A percentile compares a stretch with the other conserved stretches of the same genome.
phyloP scores from a whole-genome alignment of 2,329 filamentous ascomycete genomes.

The Torrubiellomyces zombiae region DNA sequence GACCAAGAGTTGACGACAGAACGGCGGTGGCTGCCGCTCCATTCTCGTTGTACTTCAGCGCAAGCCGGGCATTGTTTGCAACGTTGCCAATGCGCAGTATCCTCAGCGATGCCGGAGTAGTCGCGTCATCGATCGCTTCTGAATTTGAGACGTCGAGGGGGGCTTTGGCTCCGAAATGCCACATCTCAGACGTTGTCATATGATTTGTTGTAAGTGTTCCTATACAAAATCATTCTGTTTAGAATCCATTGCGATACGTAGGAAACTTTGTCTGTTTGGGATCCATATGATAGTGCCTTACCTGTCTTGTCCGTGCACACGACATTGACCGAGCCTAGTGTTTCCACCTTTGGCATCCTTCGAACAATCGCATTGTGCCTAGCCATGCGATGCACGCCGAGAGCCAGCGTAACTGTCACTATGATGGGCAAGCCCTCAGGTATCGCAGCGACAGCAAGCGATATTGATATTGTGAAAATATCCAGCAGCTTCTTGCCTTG shows the following conservation, averaged over 20 bases:
- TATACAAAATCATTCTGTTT: slow-evolving; percentile 11
- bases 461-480: slow-evolving; percentile 95
- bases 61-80: slow-evolving; percentile 81
- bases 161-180: slow-evolving; percentile 62
- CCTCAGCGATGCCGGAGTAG: slow-evolving; percentile 58
- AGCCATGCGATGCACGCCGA: slow-evolving; percentile 94
- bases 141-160: slow-evolving; percentile 37
- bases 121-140: slow-evolving; percentile 35
- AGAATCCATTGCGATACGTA: too few species aligned
- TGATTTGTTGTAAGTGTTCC: slow-evolving; percentile 93
- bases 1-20: slow-evolving; percentile 64
- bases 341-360: slow-evolving; percentile 91
- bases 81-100: slow-evolving; percentile 89
- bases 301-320: slow-evolving; percentile 97
- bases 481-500: slow-evolving; percentile 82
- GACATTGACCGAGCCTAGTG: slow-evolving; percentile 96
- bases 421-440: slow-evolving; percentile 95
- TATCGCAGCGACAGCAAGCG: slow-evolving; percentile 87
- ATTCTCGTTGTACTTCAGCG: slow-evolving; percentile 53
- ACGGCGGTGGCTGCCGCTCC: slow-evolving; percentile 56
- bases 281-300: slow-evolving; percentile 13
- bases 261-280: not conserved
- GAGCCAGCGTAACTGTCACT: slow-evolving; percentile 86
- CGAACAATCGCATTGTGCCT: slow-evolving; percentile 89
- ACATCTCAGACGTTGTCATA: slow-evolving; percentile 94